Percentiles rank a stretch among this genome's conserved stretches.
These are phyloP conservation scores for Cryptosporidium canis DNA, from an alignment of 169 alveolate species.

Conservation along the genomic window DNA sequence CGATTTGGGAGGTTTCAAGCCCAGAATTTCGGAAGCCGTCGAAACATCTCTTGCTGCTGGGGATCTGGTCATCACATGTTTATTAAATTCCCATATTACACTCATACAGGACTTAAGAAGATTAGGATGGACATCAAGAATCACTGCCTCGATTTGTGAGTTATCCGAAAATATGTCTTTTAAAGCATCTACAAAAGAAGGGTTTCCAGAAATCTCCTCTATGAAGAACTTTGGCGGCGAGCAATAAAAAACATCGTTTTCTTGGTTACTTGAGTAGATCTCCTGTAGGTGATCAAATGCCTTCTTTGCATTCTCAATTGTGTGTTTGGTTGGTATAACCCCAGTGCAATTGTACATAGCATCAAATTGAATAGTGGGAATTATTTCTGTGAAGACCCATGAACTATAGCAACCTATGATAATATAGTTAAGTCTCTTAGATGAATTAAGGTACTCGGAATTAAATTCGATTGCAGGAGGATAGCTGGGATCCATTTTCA, in stretches of 20 bases:
- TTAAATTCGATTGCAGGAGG: conserved; percentile 51
- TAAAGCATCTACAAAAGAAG: neutral
- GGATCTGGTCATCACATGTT: conserved; percentile 71
- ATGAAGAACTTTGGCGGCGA: conserved; percentile 41
- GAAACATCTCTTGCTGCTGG: conserved; percentile 27
- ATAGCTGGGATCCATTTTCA: conserved; percentile 43
- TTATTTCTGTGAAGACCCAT: conserved; percentile 64
- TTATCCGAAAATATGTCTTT: neutral
- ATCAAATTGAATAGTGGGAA: conserved; percentile 69
- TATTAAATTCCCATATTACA: conserved; percentile 54
- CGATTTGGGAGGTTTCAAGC: conserved; percentile 12
- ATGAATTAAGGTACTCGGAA: conserved; percentile 51
- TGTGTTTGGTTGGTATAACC: conserved; percentile 11
- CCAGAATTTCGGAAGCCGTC: conserved; percentile 21
- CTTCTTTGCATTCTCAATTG: conserved; percentile 35
- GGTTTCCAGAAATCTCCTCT: neutral
- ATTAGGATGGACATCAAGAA: conserved; percentile 46
- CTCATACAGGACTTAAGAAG: conserved; percentile 12
- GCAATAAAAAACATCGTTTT: conserved; percentile 10
- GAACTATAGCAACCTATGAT: conserved; percentile 48
- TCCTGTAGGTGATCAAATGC: conserved; percentile 32
- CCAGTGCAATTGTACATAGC: conserved; percentile 71
- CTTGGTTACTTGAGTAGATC: conserved; percentile 11
- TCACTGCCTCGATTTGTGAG: conserved; percentile 51
- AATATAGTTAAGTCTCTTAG: conserved; percentile 30